Conservation (phyloP, 805 yeast genomes). For the Nakazawaea siamensis region DNA sequence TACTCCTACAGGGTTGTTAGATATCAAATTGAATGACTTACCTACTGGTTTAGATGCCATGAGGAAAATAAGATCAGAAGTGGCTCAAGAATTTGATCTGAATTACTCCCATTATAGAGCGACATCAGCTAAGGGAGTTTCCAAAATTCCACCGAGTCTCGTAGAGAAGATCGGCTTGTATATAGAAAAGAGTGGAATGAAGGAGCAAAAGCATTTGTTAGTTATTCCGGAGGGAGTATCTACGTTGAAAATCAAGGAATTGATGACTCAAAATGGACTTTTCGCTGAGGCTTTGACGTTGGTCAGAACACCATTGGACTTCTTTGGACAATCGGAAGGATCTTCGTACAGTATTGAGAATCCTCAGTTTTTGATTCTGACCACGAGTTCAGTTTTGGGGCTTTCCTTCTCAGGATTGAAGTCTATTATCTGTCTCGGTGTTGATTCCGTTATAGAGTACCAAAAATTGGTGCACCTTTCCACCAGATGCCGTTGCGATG, state of each 20-base stretch:
- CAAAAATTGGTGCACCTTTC: conserved; percentile 16
- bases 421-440: conserved; percentile 21
- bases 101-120: conserved; percentile 7
- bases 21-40: conserved; percentile 4
- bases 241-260: not conserved
- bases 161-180: not conserved
- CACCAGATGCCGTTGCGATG: conserved; percentile 19
- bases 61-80: not conserved
- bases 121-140: not conserved
- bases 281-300: not conserved
- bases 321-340: conserved; percentile 1
- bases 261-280: not conserved
- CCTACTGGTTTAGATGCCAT: conserved; percentile 5
- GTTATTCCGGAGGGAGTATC: conserved; percentile 9
- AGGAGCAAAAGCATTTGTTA: not conserved
- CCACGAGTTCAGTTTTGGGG: conserved; percentile 19
- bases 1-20: not conserved
- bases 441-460: conserved; percentile 20
- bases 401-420: conserved; percentile 19
- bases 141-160: not conserved
- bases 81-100: conserved; percentile 8
- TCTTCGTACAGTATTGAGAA: conserved; percentile 13
- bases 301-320: not conserved
- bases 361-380: conserved; percentile 17
- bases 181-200: not conserved